Evolutionary conservation across 345 rosid genomes (phyloP).

Genomic region (Xanthoceras sorbifolium): DNA sequence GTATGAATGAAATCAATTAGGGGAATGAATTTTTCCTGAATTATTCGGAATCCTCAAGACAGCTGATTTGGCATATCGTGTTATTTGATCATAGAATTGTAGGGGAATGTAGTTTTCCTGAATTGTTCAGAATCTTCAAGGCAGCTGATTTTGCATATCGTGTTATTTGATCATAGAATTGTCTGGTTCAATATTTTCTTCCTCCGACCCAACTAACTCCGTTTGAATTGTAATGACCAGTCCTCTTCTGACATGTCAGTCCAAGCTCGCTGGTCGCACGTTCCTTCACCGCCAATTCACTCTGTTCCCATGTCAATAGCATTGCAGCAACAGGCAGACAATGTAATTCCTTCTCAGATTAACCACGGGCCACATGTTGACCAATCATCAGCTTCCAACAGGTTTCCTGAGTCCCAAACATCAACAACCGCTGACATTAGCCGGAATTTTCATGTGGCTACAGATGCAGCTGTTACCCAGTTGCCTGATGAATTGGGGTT

Average conservation of each 20-base stretch:
- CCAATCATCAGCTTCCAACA: conserved; percentile 46
- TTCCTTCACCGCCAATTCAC: conserved; percentile 61
- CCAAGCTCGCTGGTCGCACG: conserved; percentile 83
- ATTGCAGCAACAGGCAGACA: conserved; percentile 66
- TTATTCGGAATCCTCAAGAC: not conserved
- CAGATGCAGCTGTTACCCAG: conserved; percentile 42
- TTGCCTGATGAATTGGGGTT: conserved; percentile 64
- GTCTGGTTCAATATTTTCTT: not conserved
- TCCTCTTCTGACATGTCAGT: conserved; percentile 69
- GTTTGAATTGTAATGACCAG: conserved; percentile 42
- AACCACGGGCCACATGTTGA: conserved; percentile 52
- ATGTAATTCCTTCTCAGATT: conserved; percentile 52
- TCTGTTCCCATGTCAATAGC: conserved; percentile 54
- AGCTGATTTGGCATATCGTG: too few species aligned
- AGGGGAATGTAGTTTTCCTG: not conserved
- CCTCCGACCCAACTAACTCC: not conserved
- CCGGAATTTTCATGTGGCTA: conserved; percentile 31
- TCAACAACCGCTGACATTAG: conserved; percentile 43
- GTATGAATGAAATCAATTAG: not conserved
- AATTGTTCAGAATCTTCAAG: not conserved
- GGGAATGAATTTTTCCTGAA: not conserved
- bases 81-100: too few species aligned
- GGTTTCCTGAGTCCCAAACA: conserved; percentile 50
- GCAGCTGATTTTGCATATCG: not conserved
- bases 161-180: not conserved